Percentiles rank a stretch among this genome's conserved stretches.
Conservation (phyloP, 345 rosid genomes). For the Camelina hispida region DNA sequence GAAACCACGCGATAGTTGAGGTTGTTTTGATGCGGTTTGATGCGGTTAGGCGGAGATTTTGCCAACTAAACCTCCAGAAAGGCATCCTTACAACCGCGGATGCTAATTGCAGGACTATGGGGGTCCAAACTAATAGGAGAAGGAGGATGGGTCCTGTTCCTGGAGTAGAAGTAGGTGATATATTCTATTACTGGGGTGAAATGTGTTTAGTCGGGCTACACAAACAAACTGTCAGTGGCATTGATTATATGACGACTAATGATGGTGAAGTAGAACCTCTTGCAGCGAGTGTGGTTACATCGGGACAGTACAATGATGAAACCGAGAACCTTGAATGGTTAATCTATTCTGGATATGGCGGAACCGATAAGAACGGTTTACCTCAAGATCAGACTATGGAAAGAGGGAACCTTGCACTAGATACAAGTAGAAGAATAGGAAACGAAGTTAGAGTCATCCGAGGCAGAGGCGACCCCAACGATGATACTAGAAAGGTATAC, state of each 20-base stretch:
- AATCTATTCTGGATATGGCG: slow-evolving; percentile 70
- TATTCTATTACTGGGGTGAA: slow-evolving; percentile 67
- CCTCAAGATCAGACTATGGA: slow-evolving; percentile 61
- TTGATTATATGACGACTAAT: slow-evolving; percentile 51
- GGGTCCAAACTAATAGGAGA: slow-evolving; percentile 55
- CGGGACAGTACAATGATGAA: slow-evolving; percentile 62
- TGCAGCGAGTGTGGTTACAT: slow-evolving; percentile 65
- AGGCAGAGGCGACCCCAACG: slow-evolving; percentile 48
- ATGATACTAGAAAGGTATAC: slow-evolving; percentile 45
- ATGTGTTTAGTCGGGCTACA: slow-evolving; percentile 65
- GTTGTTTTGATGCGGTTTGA: slow-evolving; percentile 52
- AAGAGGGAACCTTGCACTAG: slow-evolving; percentile 73
- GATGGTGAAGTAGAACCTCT: slow-evolving; percentile 24
- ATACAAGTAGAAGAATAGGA: slow-evolving; percentile 49
- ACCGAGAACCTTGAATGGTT: slow-evolving; percentile 52
- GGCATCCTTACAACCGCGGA: slow-evolving; percentile 32
- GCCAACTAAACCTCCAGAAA: slow-evolving; percentile 52
- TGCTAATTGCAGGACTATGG: slow-evolving; percentile 50
- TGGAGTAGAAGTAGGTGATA: slow-evolving; percentile 68
- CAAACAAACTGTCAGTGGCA: slow-evolving; percentile 55
- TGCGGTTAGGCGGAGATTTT: slow-evolving; percentile 50
- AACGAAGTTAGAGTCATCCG: slow-evolving; percentile 72
- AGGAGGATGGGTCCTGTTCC: slow-evolving; percentile 63
- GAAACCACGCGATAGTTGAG: slow-evolving; percentile 50
- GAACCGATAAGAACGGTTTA: slow-evolving; percentile 31